Evolutionary conservation across 1,139 yeast genomes (phyloP), one percentile per base, ranked within the genome.

Genomic region (Nakaseomyces uthaithaninus): DNA sequence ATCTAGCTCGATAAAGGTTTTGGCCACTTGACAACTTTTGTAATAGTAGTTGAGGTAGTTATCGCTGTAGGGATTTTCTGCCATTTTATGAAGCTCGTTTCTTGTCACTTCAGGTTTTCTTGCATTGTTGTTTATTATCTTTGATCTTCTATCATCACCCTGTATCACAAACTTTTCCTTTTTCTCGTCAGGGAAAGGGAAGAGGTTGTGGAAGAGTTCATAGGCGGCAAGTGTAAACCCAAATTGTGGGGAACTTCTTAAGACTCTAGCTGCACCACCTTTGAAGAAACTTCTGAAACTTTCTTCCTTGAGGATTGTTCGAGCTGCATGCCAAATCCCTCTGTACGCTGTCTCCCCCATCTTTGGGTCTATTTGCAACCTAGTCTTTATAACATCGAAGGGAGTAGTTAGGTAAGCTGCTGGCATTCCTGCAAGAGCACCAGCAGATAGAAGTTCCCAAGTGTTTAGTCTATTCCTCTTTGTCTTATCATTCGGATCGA

Each of bases 381-480:
- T 80, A 6, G 98, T 91, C 68, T 91, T 91, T 55, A 91, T 84
- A 40, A 91, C 98, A 71, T 89, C 97, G 50, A 87, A 89, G 1
- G 97, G 97, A 1, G 97, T 89, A 3, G 97, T 89, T 54, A 89
- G 69, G 62, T 83, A 89, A 4, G 98, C 98, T 27, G 97, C 94
- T 10, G 98, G 98, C 66, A 94, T 87, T 60, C 98, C 98, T 16
- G 98, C 97, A 53, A 89, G 63, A 10, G 95, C 97, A 64, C 98
- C 98, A 48, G 94, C 77, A 14, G 76, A 63, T 48, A 91, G 74
- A 52, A 91, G 68, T 63, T 91, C 94, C 80, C 89, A 79, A 19
- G 94, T 75, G 48, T 77, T 77, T 46, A 91, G 73, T 45, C 71
- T 66, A 42, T 69, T 72, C 51, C 72, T 68, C 22, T 57, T 55